Conservation (phyloP, 176 grass and related monocot species). For the Eremochloa ophiuroides region DNA sequence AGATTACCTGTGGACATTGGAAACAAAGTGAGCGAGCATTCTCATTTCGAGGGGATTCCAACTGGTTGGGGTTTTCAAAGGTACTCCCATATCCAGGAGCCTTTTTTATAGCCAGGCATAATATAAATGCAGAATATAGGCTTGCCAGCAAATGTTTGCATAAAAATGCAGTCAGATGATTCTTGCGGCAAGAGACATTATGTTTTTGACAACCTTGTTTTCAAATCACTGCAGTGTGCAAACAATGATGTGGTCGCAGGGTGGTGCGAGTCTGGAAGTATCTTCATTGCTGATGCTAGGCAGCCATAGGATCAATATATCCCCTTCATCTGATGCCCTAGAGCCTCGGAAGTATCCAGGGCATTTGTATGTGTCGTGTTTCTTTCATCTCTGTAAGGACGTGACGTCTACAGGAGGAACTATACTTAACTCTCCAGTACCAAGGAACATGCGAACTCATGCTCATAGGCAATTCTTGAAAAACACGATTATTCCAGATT, state of each 20-base stretch:
- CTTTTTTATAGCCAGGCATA: neutral
- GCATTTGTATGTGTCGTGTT: neutral
- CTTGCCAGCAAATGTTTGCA: neutral
- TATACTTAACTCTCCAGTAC: neutral
- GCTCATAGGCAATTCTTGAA: neutral
- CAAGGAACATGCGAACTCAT: neutral
- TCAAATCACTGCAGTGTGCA: conserved; percentile 45
- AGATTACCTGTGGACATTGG: conserved; percentile 86
- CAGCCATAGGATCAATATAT: conserved; percentile 13
- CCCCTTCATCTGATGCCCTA: neutral
- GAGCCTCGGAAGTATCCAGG: neutral
- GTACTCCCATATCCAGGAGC: conserved; percentile 10
- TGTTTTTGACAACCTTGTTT: neutral
- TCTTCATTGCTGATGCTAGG: conserved; percentile 72
- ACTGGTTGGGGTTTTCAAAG: conserved; percentile 87
- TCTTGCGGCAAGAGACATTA: neutral
- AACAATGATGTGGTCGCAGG: conserved; percentile 68
- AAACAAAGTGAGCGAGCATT: conserved; percentile 54
- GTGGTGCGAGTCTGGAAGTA: conserved; percentile 77
- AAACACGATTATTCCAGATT: neutral
- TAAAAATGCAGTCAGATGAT: neutral
- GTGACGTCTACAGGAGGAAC: neutral
- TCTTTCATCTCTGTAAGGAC: neutral
- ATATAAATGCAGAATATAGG: neutral
- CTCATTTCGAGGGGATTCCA: conserved; percentile 91